Base-by-base conservation (phyloP, 352 stramenopile species). In the Globisporangium polare region DNA sequence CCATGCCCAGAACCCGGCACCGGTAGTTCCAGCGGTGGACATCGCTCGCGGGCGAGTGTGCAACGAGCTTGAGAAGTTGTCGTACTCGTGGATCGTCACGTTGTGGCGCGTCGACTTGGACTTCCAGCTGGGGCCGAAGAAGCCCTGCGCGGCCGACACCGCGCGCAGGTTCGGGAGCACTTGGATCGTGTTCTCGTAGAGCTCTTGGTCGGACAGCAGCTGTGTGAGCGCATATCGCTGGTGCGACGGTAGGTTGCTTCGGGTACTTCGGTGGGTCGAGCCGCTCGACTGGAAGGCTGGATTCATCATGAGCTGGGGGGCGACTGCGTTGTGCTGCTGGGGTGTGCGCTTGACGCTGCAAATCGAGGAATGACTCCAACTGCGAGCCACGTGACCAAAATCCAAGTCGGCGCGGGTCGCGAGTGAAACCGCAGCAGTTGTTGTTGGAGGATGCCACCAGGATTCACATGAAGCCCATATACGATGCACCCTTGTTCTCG, bases 131-230 rank as follows among this genome's bases (percentile, higher is more conserved):
- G 60, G 47, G 9, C 68, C 68, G 29, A 70, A 53, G 58, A 75
- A 75, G 24, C 71, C 62, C 17, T 58, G 52, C 8, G 51, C 51
- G 4, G 66, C 20, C 13, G 59, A 51, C n/a, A 67, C 60, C 1
- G 60, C 72, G 20, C 64, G 62, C n/a, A 77, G 53, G 41, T 73
- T 63, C 29, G 69, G 66, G 27, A 77, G 46, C 26, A 74, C 69
- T 45, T 65, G 60, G 27, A 65, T 46, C 20, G 57, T 66, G 58
- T 69, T 60, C 42, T 72, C 60, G 29, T 66, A 66, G 46, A 77
- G 63, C 59, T 73, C 55, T 20, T 60, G 57, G 37, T 77, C 69
- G 15, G 62, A 65, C 20, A 77, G 47, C 8, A 74, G 60, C 53
- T 77, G 66, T 20, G 67, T 65, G 22, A 73, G 65, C 9, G 37